Conservation (phyloP, 305 asterid species). For the Fraxinus velutina region DNA sequence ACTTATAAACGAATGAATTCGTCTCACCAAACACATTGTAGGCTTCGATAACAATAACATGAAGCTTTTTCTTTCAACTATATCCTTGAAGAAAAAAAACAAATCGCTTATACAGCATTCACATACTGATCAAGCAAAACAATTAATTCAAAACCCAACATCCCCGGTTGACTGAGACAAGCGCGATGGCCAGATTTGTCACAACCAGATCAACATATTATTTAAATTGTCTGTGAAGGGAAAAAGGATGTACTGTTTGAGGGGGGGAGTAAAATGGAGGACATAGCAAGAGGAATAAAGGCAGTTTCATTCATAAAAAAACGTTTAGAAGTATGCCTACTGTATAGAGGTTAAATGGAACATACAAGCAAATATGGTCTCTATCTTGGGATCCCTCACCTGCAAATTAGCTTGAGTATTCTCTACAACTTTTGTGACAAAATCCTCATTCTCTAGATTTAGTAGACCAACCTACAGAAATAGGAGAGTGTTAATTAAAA, state of each 20-base stretch:
- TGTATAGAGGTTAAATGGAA: not conserved
- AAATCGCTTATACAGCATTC: not conserved
- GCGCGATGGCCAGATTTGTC: not conserved
- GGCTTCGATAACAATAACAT: no score
- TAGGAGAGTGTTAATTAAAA: constrained; percentile 20
- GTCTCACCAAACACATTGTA: no score
- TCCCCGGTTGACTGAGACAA: not conserved
- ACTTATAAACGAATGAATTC: not conserved
- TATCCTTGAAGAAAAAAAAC: not conserved
- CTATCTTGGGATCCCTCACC: constrained; percentile 44
- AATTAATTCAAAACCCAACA: not conserved
- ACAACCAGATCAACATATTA: not conserved
- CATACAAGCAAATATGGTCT: constrained; percentile 16
- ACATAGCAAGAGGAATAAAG: not conserved
- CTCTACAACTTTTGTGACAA: constrained; percentile 68
- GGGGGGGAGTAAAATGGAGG: not conserved
- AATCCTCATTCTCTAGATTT: constrained; percentile 92
- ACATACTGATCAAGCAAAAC: not conserved
- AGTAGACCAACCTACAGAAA: constrained; percentile 75
- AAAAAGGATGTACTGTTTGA: not conserved
- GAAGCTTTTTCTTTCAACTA: no score
- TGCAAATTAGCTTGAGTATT: constrained; percentile 61
- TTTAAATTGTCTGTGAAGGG: not conserved
- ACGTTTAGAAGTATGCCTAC: constrained; percentile 9
- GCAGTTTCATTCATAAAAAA: not conserved